These are phyloP conservation scores for Oenanthe sinensis DNA, from an alignment of 129 eudicot species.

Conservation along the genomic window DNA sequence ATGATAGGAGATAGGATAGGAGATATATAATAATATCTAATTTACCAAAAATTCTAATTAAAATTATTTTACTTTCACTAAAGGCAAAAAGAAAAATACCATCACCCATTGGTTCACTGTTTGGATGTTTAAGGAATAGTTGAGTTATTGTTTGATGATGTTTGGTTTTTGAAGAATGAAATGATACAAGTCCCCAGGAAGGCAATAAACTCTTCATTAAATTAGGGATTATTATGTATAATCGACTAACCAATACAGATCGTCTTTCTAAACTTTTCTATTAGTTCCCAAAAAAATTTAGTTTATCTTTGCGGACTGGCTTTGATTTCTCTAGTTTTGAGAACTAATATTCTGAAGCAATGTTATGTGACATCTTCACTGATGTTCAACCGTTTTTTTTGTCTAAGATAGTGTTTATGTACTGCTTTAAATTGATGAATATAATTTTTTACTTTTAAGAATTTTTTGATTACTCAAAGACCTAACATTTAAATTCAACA, in stretches of 20 bases:
- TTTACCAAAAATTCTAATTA: no score
- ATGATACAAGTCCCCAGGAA: neutral
- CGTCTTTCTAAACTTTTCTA: neutral
- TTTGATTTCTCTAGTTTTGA: neutral
- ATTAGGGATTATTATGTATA: neutral
- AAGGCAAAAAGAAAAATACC: no score
- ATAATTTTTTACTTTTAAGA: neutral
- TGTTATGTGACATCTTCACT: neutral
- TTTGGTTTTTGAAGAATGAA: no score
- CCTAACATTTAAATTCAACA: neutral
- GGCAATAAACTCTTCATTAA: neutral
- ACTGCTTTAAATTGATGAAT: neutral
- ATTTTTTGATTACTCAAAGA: neutral
- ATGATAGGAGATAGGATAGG: neutral
- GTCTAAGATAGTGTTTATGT: neutral
- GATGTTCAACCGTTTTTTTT: neutral
- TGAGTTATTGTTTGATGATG: no score
- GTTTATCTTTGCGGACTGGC: neutral
- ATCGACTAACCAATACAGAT: neutral
- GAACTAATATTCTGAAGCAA: neutral
- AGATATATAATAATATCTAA: neutral
- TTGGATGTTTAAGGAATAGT: no score
- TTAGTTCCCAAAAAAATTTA: neutral
- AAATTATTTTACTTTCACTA: no score
- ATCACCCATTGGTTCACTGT: no score